These are phyloP conservation scores for Entophlyctis helioformis DNA, from an alignment of 192 early-diverging fungal species.

Conservation along the genomic window DNA sequence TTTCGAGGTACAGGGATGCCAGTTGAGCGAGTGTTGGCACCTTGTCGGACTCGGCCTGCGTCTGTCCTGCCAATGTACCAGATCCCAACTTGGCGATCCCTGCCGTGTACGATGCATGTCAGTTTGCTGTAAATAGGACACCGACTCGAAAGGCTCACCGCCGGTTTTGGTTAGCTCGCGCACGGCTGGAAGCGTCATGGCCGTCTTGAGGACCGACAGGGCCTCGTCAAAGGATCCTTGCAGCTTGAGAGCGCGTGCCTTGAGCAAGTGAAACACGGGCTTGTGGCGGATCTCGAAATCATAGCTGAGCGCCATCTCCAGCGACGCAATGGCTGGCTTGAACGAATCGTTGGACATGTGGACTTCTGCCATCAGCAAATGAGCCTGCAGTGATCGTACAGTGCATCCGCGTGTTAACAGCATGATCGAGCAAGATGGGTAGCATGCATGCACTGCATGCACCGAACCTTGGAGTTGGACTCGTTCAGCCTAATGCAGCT, in stretches of 20 bases:
- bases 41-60: conserved; percentile 5
- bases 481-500: conserved; percentile 27
- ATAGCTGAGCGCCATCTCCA: conserved; percentile 41
- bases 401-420: no score
- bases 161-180: conserved; percentile 12
- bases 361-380: conserved; percentile 34
- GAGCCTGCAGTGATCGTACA: no score
- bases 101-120: no score
- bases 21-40: conserved; percentile 13
- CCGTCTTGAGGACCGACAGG: conserved; percentile 13
- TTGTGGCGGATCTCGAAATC: conserved; percentile 39
- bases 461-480: conserved; percentile 6
- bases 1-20: conserved; percentile 24
- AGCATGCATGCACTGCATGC: no score
- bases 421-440: no score
- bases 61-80: no score
- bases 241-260: conserved; percentile 22
- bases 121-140: no score
- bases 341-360: conserved; percentile 17
- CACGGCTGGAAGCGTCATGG: conserved; percentile 23
- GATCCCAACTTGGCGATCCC: no score
- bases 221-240: conserved; percentile 26
- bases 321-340: conserved; percentile 16
- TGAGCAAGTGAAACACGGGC: conserved; percentile 25
- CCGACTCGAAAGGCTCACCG: no score